These are phyloP conservation scores for Carex arenaria DNA, from an alignment of 202 grass and related monocot genomes.

Conservation along the genomic window DNA sequence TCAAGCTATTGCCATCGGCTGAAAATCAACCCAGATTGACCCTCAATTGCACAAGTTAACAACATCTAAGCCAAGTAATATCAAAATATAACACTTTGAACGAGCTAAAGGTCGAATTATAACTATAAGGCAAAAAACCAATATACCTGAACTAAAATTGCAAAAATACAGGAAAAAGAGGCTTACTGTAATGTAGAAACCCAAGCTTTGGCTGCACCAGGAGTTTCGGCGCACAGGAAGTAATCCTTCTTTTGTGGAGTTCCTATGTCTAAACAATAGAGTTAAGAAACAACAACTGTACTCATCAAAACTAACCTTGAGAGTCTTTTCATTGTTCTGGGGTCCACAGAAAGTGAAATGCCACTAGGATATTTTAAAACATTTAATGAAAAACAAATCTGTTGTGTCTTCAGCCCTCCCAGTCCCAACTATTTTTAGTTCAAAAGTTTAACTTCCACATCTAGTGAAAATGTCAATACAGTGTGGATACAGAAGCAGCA, in stretches of 20 bases:
- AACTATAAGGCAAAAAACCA: background rate
- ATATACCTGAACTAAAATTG: background rate
- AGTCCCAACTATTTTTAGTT: constrained; percentile 11
- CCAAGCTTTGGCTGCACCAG: constrained; percentile 84
- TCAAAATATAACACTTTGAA: background rate
- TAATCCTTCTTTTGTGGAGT: constrained; percentile 98
- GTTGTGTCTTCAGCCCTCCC: background rate
- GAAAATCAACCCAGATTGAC: background rate
- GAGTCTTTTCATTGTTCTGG: background rate
- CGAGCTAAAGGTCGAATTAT: background rate
- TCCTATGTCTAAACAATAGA: constrained; percentile 58
- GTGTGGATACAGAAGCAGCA: constrained; percentile 98
- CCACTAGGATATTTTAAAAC: background rate
- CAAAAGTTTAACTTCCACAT: background rate
- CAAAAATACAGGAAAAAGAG: background rate
- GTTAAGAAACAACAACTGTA: constrained; percentile 41
- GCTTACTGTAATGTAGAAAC: constrained; percentile 90
- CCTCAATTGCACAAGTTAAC: background rate
- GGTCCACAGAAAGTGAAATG: background rate
- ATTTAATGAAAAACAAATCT: background rate
- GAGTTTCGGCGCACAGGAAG: constrained; percentile 97
- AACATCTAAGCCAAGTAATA: background rate
- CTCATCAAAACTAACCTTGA: constrained; percentile 17
- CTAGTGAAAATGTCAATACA: background rate
- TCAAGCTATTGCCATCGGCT: background rate